Evolutionary conservation across 176 grass and related monocot species (phyloP).

Genomic region (Echinochloa phyllopogon): DNA sequence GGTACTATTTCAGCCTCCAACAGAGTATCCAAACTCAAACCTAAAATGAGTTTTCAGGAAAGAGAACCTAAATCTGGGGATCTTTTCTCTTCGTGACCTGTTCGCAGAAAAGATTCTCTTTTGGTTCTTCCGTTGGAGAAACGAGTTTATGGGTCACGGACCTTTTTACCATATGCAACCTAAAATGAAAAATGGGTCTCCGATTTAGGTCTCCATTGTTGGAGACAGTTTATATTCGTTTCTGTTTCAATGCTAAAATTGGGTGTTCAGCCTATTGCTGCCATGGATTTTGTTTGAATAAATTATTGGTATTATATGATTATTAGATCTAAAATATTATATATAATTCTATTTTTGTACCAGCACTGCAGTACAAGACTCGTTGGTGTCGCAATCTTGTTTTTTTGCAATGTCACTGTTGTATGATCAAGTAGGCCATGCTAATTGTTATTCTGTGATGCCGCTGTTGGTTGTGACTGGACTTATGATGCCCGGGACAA

Average conservation of each 20-base stretch:
- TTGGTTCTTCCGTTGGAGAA: too few species aligned
- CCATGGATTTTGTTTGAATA: not conserved
- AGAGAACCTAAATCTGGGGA: too few species aligned
- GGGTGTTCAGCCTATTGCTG: not conserved
- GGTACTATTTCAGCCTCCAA: too few species aligned
- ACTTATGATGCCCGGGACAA: conserved; percentile 10
- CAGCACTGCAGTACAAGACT: not conserved
- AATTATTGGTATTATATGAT: not conserved
- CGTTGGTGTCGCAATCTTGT: not conserved
- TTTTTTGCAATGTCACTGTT: not conserved
- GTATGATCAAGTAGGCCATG: not conserved
- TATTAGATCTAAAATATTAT: not conserved
- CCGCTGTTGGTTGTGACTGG: not conserved
- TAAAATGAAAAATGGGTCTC: too few species aligned
- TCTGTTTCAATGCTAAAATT: conserved; percentile 3
- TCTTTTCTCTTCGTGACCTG: too few species aligned
- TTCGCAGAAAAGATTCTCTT: too few species aligned
- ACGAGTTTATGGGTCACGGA: too few species aligned
- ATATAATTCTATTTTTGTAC: not conserved
- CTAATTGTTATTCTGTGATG: not conserved
- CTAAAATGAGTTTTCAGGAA: too few species aligned
- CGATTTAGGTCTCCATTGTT: too few species aligned
- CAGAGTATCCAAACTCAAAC: too few species aligned
- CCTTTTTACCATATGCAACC: too few species aligned
- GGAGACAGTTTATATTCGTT: conserved; percentile 30